Evolutionary conservation across 2,329 filamentous ascomycete species (phyloP).

Genomic region (Colletotrichum tropicale): DNA sequence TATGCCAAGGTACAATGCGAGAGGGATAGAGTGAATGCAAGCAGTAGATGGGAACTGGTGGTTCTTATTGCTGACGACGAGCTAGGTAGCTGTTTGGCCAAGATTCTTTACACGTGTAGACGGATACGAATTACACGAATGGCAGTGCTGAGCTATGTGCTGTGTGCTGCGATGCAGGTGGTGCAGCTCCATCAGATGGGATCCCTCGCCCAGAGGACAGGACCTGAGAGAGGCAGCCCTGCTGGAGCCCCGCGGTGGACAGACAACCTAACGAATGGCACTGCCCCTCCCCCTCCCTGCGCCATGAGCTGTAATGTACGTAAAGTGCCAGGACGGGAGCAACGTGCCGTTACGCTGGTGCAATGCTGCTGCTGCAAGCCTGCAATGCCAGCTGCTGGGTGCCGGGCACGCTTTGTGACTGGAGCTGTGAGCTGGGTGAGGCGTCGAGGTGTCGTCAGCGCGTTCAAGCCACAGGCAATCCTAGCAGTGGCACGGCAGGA

Average conservation of each 20-base stretch:
- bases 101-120: neutral
- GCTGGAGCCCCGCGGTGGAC: neutral
- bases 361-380: neutral
- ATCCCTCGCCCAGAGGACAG: neutral
- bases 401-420: neutral
- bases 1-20: neutral
- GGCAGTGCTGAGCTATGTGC: neutral
- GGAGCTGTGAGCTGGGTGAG: slow-evolving; percentile 1
- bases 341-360: neutral
- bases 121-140: neutral
- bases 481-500: neutral
- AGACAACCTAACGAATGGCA: neutral
- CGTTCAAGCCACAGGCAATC: neutral
- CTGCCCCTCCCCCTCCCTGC: slow-evolving; percentile 3
- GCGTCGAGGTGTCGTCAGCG: slow-evolving; percentile 16
- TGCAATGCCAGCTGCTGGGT: neutral
- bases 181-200: neutral
- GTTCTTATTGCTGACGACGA: neutral
- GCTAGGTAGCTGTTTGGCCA: neutral
- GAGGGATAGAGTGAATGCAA: neutral
- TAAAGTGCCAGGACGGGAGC: neutral
- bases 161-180: neutral
- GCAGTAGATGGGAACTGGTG: neutral
- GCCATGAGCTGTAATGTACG: neutral
- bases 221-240: neutral